Conservation (phyloP, 2,329 filamentous ascomycete genomes). For the Fusarium drepaniforme region DNA sequence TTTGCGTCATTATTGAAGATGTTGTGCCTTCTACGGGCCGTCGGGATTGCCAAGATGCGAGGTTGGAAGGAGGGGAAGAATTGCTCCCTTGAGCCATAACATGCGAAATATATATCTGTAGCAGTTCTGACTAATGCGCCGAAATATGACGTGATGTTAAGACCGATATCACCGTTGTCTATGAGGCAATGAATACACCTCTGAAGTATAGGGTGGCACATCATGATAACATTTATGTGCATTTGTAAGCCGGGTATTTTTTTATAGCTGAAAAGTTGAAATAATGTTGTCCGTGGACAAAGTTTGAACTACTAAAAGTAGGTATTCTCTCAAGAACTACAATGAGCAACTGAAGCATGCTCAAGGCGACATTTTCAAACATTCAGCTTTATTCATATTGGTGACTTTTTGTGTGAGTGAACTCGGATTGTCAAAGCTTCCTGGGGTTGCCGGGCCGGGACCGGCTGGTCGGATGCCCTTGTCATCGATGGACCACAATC, state of each 20-base stretch:
- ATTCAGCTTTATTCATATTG: neutral
- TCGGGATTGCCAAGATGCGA: neutral
- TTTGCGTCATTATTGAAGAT: conserved; percentile 10
- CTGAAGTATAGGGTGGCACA: neutral
- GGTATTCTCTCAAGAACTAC: neutral
- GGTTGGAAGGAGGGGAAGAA: neutral
- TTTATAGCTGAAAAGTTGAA: neutral
- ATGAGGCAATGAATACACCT: neutral
- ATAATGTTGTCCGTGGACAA: neutral
- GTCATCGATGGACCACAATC: neutral
- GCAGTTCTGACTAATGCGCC: conserved; percentile 12
- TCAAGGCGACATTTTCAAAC: neutral
- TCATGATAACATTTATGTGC: neutral
- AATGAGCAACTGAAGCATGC: neutral
- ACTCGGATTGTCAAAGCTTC: neutral
- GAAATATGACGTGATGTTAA: conserved; percentile 23
- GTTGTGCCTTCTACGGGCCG: neutral
- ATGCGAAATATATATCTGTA: neutral
- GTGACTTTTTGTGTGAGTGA: neutral
- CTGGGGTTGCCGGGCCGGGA: neutral
- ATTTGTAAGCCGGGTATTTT: neutral
- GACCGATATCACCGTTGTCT: neutral
- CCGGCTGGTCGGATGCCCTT: neutral
- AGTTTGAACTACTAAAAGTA: too few species aligned
- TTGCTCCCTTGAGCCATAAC: too few species aligned